These are phyloP conservation scores for Aspergillus tubingensis DNA, from an alignment of 2,329 filamentous ascomycete genomes.

Conservation along the genomic window DNA sequence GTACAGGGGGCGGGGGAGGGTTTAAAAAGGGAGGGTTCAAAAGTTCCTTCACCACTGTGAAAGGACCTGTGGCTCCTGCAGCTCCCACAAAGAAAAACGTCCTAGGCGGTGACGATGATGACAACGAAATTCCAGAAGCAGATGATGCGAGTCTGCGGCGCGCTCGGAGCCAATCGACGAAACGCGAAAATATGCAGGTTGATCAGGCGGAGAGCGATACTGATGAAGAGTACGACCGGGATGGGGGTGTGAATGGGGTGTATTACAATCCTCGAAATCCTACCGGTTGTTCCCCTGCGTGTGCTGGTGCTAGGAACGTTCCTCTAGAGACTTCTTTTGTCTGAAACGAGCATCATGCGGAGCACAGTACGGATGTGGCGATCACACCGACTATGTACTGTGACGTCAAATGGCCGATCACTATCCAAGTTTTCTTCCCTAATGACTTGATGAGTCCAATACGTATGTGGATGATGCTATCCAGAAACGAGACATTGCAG, in stretches of 20 bases:
- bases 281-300: slow-evolving; percentile 50
- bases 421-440: not conserved
- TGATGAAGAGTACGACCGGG: slow-evolving; percentile 63
- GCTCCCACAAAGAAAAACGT: slow-evolving; percentile 44
- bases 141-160: slow-evolving; percentile 12
- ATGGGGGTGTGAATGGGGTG: slow-evolving; percentile 37
- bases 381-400: not conserved
- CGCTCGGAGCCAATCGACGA: slow-evolving; percentile 6
- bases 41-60: slow-evolving; percentile 67
- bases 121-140: slow-evolving; percentile 32
- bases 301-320: slow-evolving; percentile 26
- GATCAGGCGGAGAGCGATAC: slow-evolving; percentile 68
- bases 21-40: slow-evolving; percentile 86
- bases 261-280: slow-evolving; percentile 57
- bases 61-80: slow-evolving; percentile 33
- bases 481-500: too few species aligned
- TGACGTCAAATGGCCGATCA: not conserved
- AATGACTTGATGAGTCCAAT: not conserved
- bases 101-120: slow-evolving; percentile 45
- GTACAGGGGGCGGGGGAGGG: slow-evolving; percentile 31
- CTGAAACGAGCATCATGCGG: not conserved
- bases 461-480: too few species aligned
- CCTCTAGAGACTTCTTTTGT: not conserved
- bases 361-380: not conserved
- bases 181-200: not conserved